phyloP scores from a whole-genome alignment of 2,329 filamentous ascomycete species.

The Dactylonectria estremocensis region DNA sequence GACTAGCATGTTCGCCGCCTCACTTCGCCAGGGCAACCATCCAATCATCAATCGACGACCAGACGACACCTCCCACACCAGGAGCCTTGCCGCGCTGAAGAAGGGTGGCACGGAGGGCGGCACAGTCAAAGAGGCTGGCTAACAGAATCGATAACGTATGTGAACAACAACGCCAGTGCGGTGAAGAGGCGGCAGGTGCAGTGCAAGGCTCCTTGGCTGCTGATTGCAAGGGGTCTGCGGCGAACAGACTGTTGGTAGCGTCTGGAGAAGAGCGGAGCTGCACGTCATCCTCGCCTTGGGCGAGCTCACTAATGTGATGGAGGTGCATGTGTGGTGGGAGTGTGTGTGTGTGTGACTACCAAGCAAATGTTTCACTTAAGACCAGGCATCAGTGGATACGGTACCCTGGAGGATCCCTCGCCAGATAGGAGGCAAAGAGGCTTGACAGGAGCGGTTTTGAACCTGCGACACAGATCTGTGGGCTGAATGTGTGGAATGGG shows the following conservation, averaged over 20 bases:
- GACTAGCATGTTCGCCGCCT: conserved; percentile 1
- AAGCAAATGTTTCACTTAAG: conserved; percentile 20
- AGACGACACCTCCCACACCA: conserved; percentile 21
- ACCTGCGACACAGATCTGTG: not conserved
- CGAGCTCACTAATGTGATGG: conserved; percentile 20
- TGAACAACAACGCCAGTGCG: conserved; percentile 10
- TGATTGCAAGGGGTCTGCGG: conserved; percentile 7
- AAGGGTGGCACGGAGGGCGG: not conserved
- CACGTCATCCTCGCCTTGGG: conserved; percentile 33
- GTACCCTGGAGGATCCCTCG: not conserved
- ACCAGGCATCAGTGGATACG: not conserved
- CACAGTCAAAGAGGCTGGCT: conserved; percentile 11
- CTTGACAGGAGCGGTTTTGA: not conserved
- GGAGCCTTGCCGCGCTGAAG: conserved; percentile 15
- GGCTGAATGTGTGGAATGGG: not conserved
- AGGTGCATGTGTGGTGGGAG: conserved; percentile 18
- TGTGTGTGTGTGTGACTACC: not conserved
- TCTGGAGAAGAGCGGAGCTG: conserved; percentile 17
- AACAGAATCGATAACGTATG: conserved; percentile 1
- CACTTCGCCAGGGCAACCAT: conserved; percentile 6
- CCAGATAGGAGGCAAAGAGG: not conserved
- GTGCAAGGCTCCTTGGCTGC: not conserved
- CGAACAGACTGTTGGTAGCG: conserved; percentile 17
- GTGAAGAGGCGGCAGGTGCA: conserved; percentile 7
- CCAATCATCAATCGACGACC: conserved; percentile 20